phyloP scores from a whole-genome alignment of 2,329 filamentous ascomycete genomes.

The Colletotrichum eleusines region DNA sequence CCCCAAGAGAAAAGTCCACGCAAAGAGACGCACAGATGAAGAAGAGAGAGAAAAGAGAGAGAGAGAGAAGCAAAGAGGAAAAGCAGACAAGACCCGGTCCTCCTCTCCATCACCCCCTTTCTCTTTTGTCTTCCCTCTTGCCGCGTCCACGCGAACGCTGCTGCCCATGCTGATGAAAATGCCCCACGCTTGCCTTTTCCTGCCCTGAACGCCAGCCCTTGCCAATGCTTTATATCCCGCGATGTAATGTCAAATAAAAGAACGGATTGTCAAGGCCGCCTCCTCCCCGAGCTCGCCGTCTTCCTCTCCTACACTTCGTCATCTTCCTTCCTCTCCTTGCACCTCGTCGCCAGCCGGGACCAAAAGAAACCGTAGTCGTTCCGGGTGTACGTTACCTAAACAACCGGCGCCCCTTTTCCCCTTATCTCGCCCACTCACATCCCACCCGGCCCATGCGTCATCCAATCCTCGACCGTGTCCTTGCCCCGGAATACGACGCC shows the following conservation, averaged over 20 bases:
- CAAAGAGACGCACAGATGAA: not conserved
- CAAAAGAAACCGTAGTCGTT: not conserved
- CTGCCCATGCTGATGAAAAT: conserved; percentile 17
- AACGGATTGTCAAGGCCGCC: not conserved
- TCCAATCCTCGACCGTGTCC: conserved; percentile 42
- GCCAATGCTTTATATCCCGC: conserved; percentile 7
- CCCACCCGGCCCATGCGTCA: conserved; percentile 27
- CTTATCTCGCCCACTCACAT: conserved; percentile 14
- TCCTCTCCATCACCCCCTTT: no score
- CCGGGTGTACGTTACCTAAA: not conserved
- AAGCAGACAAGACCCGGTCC: not conserved
- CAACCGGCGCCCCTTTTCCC: not conserved
- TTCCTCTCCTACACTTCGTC: not conserved
- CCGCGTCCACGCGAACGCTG: not conserved
- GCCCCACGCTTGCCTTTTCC: conserved; percentile 7
- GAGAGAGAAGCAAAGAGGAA: not conserved
- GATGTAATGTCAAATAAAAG: not conserved
- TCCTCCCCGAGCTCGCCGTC: not conserved
- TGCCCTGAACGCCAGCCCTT: conserved; percentile 23
- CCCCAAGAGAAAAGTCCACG: not conserved
- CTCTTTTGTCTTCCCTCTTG: not conserved
- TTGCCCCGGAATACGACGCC: conserved; percentile 39
- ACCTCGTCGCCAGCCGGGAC: no score
- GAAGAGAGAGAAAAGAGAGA: not conserved
- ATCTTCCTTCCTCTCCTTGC: not conserved